Conservation (phyloP, 768 basidiomycete genomes). For the Hydnum rufescens region DNA sequence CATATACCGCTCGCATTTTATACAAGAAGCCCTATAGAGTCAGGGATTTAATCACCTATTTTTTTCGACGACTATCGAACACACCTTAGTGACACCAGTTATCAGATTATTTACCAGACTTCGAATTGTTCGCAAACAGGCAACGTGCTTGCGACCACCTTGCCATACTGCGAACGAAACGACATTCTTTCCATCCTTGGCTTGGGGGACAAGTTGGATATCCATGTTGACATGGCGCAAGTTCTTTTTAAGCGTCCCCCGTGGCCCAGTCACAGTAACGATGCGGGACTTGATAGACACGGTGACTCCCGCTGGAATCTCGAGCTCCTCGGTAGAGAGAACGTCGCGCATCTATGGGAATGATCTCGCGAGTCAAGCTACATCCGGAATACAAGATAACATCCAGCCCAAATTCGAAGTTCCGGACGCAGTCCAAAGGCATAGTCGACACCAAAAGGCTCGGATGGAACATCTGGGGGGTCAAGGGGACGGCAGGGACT, state of each 20-base stretch:
- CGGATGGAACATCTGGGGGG: no score
- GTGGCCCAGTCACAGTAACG: slow-evolving; percentile 80
- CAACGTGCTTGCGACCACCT: slow-evolving; percentile 94
- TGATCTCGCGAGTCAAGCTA: not conserved
- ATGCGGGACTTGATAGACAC: slow-evolving; percentile 79
- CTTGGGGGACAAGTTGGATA: slow-evolving; percentile 48
- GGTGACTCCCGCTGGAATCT: slow-evolving; percentile 67
- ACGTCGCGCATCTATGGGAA: slow-evolving; percentile 67
- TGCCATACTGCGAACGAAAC: slow-evolving; percentile 95
- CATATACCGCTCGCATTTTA: slow-evolving; percentile 99
- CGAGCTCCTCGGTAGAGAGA: slow-evolving; percentile 82
- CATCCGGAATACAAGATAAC: no score
- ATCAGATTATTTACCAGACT: slow-evolving; percentile 96
- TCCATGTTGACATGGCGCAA: slow-evolving; percentile 91
- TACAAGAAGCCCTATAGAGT: slow-evolving; percentile 78
- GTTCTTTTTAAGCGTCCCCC: slow-evolving; percentile 82
- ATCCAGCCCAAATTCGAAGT: no score
- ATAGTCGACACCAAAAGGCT: no score
- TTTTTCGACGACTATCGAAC: slow-evolving; percentile 9
- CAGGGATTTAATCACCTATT: not conserved
- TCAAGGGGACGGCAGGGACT: no score
- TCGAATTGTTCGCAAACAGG: slow-evolving; percentile 90
- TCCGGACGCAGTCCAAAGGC: no score
- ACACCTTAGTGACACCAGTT: slow-evolving; percentile 84
- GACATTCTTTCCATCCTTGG: slow-evolving; percentile 40